A percentile compares a stretch with the other conserved stretches of the same genome.
phyloP scores from a whole-genome alignment of 345 rosid genomes.

The Lepidium africanum region DNA sequence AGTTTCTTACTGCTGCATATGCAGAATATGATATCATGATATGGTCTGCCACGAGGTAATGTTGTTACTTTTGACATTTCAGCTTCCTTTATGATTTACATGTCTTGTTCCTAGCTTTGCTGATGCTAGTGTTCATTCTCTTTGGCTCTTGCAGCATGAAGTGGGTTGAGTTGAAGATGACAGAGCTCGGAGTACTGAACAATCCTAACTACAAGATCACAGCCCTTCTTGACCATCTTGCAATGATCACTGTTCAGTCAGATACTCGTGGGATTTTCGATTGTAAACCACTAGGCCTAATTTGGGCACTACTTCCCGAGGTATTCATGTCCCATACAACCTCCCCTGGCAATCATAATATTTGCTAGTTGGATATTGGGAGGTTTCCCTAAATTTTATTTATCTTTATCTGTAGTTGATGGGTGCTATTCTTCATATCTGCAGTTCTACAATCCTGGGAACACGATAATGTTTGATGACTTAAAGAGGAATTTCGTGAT shows the following conservation, averaged over 20 bases:
- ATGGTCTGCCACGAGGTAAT: constrained; percentile 95
- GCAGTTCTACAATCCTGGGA: constrained; percentile 72
- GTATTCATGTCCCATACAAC: constrained; percentile 24
- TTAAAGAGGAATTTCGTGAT: constrained; percentile 80
- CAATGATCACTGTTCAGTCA: constrained; percentile 93
- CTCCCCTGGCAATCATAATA: not conserved
- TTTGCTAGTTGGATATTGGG: too few species aligned
- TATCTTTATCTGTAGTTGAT: not conserved
- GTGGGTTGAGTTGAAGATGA: constrained; percentile 99
- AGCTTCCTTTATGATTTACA: not conserved
- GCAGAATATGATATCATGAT: constrained; percentile 91
- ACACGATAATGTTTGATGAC: constrained; percentile 98
- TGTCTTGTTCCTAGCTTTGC: not conserved
- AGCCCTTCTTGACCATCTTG: constrained; percentile 84
- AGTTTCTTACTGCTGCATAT: constrained; percentile 89
- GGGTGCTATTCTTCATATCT: not conserved
- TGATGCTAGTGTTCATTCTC: not conserved
- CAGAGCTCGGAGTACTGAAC: constrained; percentile 80
- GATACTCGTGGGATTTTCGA: constrained; percentile 81
- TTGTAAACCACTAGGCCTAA: constrained; percentile 90
- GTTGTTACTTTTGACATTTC: not conserved
- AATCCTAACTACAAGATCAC: constrained; percentile 91
- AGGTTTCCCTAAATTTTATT: too few species aligned
- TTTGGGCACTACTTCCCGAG: constrained; percentile 90
- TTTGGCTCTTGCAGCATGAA: constrained; percentile 60